phyloP scores from a whole-genome alignment of 768 basidiomycete species.

The Favolaschia claudopus region DNA sequence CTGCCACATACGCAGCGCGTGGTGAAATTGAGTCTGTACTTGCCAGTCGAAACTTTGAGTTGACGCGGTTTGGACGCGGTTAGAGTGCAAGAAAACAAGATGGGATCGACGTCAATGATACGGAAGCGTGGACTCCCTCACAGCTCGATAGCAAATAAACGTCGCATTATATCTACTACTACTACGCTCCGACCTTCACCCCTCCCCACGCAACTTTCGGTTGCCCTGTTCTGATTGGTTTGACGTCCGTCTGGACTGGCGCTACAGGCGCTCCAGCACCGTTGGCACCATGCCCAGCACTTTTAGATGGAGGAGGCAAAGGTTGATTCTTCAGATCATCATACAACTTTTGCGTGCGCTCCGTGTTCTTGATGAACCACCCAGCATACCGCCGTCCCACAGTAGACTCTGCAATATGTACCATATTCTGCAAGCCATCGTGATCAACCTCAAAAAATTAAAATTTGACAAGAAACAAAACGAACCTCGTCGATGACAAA shows the following conservation, averaged over 20 bases:
- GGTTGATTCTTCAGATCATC: conserved; percentile 74
- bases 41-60: too few species aligned
- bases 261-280: conserved; percentile 19
- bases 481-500: conserved; percentile 92
- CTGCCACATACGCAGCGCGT: too few species aligned
- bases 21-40: too few species aligned
- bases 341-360: conserved; percentile 86
- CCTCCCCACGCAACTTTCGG: conserved; percentile 71
- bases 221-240: conserved; percentile 48
- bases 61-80: too few species aligned
- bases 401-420: conserved; percentile 94
- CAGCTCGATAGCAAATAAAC: neutral
- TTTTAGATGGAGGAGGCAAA: conserved; percentile 41
- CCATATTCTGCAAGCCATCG: conserved; percentile 76
- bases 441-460: neutral
- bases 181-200: conserved; percentile 43
- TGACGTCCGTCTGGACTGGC: conserved; percentile 34
- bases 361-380: conserved; percentile 97
- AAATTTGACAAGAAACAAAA: conserved; percentile 34
- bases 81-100: too few species aligned
- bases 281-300: neutral
- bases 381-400: conserved; percentile 93
- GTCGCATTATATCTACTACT: neutral
- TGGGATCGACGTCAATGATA: too few species aligned
- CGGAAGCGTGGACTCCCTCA: too few species aligned